Evolutionary conservation across 2,329 filamentous ascomycete species (phyloP).

Genomic region (Aspergillus pseudoterreus): DNA sequence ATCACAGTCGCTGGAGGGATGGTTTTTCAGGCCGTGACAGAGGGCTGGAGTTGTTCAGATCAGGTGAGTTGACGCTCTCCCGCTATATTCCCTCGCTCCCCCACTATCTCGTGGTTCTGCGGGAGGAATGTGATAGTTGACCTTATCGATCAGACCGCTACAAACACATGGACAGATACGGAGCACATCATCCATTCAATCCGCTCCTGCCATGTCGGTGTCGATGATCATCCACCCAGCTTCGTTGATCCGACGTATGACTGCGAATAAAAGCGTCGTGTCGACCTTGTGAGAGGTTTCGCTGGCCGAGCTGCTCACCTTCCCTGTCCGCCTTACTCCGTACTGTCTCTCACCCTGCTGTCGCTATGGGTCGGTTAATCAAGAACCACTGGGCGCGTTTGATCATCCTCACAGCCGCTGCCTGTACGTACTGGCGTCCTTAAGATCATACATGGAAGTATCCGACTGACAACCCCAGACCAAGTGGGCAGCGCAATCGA

Average conservation of each 20-base stretch:
- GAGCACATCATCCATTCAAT: background rate
- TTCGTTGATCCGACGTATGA: conserved; percentile 6
- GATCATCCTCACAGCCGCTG: conserved; percentile 80
- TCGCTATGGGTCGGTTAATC: conserved; percentile 93
- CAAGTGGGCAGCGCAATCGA: conserved; percentile 80
- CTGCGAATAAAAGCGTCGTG: background rate
- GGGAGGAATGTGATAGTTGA: background rate
- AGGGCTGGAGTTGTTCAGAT: background rate
- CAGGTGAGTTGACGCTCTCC: background rate
- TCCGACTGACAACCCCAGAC: conserved; percentile 52
- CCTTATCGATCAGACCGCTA: background rate
- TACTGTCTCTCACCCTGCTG: conserved; percentile 1
- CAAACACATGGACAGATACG: background rate
- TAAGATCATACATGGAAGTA: conserved; percentile 4
- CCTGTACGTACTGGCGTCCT: conserved; percentile 52
- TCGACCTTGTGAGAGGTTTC: conserved; percentile 11
- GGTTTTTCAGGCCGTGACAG: conserved; percentile 8
- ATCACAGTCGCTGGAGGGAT: conserved; percentile 2
- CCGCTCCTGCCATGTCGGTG: conserved; percentile 12
- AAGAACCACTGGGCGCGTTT: conserved; percentile 99
- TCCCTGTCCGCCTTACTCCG: background rate
- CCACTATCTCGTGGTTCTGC: background rate
- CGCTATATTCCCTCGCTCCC: conserved; percentile 10
- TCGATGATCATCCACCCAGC: conserved; percentile 3
- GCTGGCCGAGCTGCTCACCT: conserved; percentile 20